Evolutionary conservation across 169 alveolate species (phyloP).

Genomic region (Eimeria praecox): DNA sequence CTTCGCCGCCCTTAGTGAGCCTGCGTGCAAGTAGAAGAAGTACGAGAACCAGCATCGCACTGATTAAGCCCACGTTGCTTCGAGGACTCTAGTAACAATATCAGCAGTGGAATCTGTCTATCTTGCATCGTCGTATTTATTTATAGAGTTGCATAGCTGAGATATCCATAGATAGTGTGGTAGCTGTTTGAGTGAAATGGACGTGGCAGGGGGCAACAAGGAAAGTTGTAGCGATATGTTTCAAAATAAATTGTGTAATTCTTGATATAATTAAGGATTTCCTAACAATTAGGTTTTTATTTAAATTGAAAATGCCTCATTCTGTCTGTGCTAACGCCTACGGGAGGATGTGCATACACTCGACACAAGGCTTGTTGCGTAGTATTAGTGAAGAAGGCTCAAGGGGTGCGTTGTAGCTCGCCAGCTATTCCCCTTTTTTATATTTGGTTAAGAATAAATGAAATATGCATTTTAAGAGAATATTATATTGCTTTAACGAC

Average conservation of each 20-base stretch:
- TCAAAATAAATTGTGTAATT: not conserved
- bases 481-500: not conserved
- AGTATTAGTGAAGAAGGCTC: no score
- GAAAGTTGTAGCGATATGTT: not conserved
- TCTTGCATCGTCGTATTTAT: no score
- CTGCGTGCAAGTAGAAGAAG: no score
- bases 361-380: not conserved
- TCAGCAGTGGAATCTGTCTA: no score
- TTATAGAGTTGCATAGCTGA: not conserved
- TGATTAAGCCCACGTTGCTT: no score
- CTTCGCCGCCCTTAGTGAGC: no score
- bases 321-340: not conserved
- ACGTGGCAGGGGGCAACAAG: not conserved
- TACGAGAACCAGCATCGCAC: no score
- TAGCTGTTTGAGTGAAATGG: no score
- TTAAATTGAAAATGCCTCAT: not conserved
- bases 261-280: not conserved
- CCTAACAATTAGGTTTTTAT: not conserved
- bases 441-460: not conserved
- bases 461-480: not conserved
- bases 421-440: not conserved
- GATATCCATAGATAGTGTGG: not conserved
- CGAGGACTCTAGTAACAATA: no score
- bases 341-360: not conserved
- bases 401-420: not conserved